Base-by-base conservation (phyloP, 2,329 filamentous ascomycete genomes). In the Scytalidium lignicola region DNA sequence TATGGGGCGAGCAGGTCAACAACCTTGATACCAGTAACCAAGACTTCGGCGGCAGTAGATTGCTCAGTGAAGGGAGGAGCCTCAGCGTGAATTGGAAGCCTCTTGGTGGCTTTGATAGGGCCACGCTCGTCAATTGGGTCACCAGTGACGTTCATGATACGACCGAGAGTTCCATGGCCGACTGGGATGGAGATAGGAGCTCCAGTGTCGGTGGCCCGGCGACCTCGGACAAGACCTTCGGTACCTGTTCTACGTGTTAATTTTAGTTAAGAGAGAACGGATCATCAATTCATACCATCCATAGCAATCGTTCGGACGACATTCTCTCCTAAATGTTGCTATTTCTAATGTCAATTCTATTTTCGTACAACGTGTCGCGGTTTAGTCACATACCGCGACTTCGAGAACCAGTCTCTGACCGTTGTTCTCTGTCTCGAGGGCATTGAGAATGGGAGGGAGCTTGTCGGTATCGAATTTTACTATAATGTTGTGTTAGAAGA, bases 81-180 rank as follows among this genome's bases (percentile, higher is more conserved):
- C 61, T 99, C 92, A 72, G 90, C 82, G 84, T 99, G 93, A 67
- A 99, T 99, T 60, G 93, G 88, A 39, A 83, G 75, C 71, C 75
- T 81, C 83, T 95, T 93, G 74, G 85, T 81, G 69, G 84, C 79
- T 85, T 96, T 96, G 82, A 99, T 90, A 64, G 93, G 93, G 64
- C 93, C 93, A 79, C 93, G 90, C 83, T 97, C 93, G 73, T 99
- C 93, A 76, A 99, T 97, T 70, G 93, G 93, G 77, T 99, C 92
- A 84, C 93, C 93, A 80, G 93, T 99, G 78, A 99, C 93, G 85
- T 99, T 99, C 80, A 99, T 91, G 83, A 99, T 99, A 80, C 93
- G 93, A 69, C 93, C 93, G 65, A 99, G 88, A 62, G 90, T 96
- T 71, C 79, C 88, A 70, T 83, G 82, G 67, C 93, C 93, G 75